Evolutionary conservation across 192 early-diverging fungal genomes (phyloP).

Genomic region (Spizellomyces sp.): DNA sequence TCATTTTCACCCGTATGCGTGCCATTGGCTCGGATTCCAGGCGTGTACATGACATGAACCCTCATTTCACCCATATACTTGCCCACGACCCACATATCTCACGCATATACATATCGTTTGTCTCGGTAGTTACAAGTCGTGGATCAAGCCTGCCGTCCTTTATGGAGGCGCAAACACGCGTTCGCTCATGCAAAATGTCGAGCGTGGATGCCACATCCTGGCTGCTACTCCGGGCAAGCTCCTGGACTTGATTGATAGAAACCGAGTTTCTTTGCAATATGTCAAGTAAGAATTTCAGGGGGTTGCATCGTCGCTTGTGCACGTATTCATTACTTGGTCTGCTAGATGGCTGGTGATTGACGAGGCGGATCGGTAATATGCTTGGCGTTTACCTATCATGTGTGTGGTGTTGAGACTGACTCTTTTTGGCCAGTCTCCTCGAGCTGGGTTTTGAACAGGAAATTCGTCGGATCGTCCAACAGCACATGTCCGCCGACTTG

Average conservation of each 20-base stretch:
- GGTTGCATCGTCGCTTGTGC: background rate
- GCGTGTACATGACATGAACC: too few relatives aligned
- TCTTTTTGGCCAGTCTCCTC: conserved; percentile 63
- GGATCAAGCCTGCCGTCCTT: conserved; percentile 84
- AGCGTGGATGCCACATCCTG: conserved; percentile 88
- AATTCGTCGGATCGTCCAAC: conserved; percentile 68
- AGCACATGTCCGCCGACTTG: conserved; percentile 18
- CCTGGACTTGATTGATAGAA: conserved; percentile 84
- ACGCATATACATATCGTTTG: conserved; percentile 41
- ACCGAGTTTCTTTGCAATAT: conserved; percentile 39
- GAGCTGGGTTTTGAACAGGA: conserved; percentile 94
- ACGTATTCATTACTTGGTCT: background rate
- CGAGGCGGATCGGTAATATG: conserved; percentile 78
- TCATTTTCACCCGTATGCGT: too few relatives aligned
- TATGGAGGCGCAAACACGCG: conserved; percentile 92
- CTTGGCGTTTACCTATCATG: background rate
- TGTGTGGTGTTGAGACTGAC: background rate
- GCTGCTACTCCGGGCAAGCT: conserved; percentile 91
- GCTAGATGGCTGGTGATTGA: conserved; percentile 66
- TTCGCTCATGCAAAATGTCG: conserved; percentile 86
- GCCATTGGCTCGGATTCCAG: too few relatives aligned
- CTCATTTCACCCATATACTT: background rate
- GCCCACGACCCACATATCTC: background rate
- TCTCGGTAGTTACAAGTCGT: conserved; percentile 56
- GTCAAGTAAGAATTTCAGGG: conserved; percentile 30